Percentiles rank a stretch among this genome's conserved stretches.
Conservation (phyloP, 176 grass and related monocot genomes). For the Ensete ventricosum region DNA sequence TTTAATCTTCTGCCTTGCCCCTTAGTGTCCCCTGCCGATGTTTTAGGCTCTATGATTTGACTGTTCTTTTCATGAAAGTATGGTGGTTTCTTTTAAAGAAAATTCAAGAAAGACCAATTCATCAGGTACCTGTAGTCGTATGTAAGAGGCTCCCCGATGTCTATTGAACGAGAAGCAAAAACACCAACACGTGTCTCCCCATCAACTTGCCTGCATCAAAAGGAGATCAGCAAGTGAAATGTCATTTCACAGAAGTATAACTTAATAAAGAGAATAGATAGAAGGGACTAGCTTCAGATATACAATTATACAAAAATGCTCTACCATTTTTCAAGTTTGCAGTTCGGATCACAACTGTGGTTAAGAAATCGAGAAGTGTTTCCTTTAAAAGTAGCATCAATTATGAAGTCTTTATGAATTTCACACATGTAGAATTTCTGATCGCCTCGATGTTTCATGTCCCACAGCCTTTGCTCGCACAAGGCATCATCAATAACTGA, state of each 20-base stretch:
- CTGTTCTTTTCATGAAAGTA: neutral
- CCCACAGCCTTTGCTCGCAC: conserved; percentile 87
- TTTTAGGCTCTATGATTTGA: neutral
- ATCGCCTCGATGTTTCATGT: conserved; percentile 67
- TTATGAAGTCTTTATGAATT: conserved; percentile 92
- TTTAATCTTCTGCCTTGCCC: too few species aligned
- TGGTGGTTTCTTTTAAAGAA: neutral
- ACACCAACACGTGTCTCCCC: conserved; percentile 28
- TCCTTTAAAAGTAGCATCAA: conserved; percentile 98
- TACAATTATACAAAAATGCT: neutral
- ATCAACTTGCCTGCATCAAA: conserved; percentile 24
- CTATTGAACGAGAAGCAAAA: conserved; percentile 23
- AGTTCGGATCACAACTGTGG: conserved; percentile 93
- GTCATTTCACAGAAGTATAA: neutral
- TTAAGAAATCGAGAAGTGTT: conserved; percentile 90
- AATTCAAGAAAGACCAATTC: neutral
- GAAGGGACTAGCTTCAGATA: too few species aligned
- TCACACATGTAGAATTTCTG: conserved; percentile 97
- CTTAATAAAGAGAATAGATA: neutral
- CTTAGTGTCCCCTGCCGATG: neutral
- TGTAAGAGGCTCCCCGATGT: conserved; percentile 20
- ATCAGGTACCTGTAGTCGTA: conserved; percentile 22
- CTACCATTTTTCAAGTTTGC: conserved; percentile 97
- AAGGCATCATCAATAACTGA: conserved; percentile 88
- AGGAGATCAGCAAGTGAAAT: neutral